A percentile compares a stretch with the other conserved stretches of the same genome.
Evolutionary conservation across 495 filamentous ascomycete species (phyloP).

Genomic region (Pseudomonodictys pantanalensis): DNA sequence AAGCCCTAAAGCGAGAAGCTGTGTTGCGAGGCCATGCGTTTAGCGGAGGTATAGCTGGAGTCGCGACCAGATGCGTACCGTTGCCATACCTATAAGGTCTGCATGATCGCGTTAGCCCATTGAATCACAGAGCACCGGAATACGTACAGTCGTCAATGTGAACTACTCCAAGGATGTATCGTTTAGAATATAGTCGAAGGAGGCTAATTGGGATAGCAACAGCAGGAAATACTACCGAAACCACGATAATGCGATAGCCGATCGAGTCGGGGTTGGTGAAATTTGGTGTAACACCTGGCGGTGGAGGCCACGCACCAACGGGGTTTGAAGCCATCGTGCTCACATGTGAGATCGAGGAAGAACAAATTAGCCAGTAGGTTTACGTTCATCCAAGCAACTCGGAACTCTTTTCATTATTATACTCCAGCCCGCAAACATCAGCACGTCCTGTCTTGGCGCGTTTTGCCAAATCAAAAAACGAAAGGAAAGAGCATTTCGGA

Average conservation of each 20-base stretch:
- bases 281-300: background rate
- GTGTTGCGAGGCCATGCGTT: too few relatives aligned
- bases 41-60: background rate
- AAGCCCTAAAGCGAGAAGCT: background rate
- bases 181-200: background rate
- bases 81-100: background rate
- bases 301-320: background rate
- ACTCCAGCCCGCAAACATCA: too few relatives aligned
- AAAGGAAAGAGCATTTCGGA: too few relatives aligned
- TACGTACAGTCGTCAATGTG: background rate
- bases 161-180: background rate
- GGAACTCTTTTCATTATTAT: too few relatives aligned
- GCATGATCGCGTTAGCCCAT: background rate
- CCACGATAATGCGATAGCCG: background rate
- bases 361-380: too few relatives aligned
- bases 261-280: background rate
- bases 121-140: background rate
- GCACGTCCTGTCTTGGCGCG: too few relatives aligned
- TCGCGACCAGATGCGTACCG: background rate
- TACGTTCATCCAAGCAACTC: too few relatives aligned
- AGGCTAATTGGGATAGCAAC: background rate
- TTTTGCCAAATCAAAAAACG: too few relatives aligned
- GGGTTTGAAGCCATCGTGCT: too few relatives aligned
- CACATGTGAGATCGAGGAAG: too few relatives aligned
- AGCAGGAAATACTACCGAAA: background rate